A percentile compares a stretch with the other conserved stretches of the same genome.
Conservation (phyloP, 495 filamentous ascomycete genomes). For the Zalerion maritima region DNA sequence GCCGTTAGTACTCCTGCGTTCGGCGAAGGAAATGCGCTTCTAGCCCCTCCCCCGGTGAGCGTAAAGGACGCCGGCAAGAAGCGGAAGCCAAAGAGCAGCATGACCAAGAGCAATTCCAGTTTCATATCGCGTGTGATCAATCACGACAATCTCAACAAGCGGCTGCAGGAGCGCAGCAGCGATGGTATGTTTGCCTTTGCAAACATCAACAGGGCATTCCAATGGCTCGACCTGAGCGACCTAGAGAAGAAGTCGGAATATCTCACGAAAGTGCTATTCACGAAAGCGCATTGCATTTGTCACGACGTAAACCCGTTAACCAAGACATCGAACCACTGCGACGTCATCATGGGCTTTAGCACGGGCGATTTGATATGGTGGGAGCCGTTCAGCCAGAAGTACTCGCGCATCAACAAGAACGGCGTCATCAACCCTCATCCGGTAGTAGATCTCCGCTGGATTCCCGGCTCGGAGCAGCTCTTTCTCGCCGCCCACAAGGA, state of each 20-base stretch:
- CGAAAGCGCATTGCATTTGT: conserved; percentile 86
- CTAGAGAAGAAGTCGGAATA: conserved; percentile 59
- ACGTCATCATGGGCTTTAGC: conserved; percentile 89
- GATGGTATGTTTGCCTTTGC: conserved; percentile 83
- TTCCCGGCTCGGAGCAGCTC: conserved; percentile 84
- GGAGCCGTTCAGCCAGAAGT: conserved; percentile 92
- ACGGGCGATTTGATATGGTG: conserved; percentile 98
- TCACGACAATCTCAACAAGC: conserved; percentile 65
- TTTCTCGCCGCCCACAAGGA: conserved; percentile 91
- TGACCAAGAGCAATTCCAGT: conserved; percentile 93
- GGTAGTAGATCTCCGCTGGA: conserved; percentile 79
- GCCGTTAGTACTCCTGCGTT: conserved; percentile 48
- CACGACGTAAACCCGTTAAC: conserved; percentile 84
- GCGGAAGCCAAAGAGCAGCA: conserved; percentile 91
- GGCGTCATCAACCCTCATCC: conserved; percentile 75
- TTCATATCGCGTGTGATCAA: conserved; percentile 93
- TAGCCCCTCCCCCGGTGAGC: conserved; percentile 34
- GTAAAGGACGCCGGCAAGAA: conserved; percentile 66
- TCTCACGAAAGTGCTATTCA: conserved; percentile 88
- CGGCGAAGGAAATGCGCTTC: conserved; percentile 71
- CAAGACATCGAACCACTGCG: conserved; percentile 63
- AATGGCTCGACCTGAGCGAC: conserved; percentile 48
- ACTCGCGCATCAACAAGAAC: conserved; percentile 94
- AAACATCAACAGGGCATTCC: conserved; percentile 86
- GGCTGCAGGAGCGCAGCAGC: conserved; percentile 57